phyloP scores from a whole-genome alignment of 306 rosid species.

The Corylus heterophylla region DNA sequence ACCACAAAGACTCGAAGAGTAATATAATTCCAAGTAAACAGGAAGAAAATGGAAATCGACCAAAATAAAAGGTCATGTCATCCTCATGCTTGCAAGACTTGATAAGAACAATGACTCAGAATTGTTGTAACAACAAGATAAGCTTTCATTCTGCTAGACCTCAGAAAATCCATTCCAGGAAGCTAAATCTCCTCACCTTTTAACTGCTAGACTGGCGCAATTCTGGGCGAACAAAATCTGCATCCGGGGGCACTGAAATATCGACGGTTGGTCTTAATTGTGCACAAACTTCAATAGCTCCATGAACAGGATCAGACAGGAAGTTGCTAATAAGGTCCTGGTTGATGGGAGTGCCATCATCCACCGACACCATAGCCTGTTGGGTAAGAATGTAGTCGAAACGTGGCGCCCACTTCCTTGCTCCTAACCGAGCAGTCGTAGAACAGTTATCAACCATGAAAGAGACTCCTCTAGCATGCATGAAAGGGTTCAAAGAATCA shows the following conservation, averaged over 20 bases:
- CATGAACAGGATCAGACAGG: slow-evolving; percentile 88
- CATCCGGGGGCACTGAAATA: slow-evolving; percentile 84
- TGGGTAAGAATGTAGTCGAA: slow-evolving; percentile 88
- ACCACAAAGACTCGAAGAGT: too few relatives aligned
- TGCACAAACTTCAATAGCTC: slow-evolving; percentile 86
- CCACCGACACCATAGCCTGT: slow-evolving; percentile 91
- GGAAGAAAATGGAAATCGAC: not conserved
- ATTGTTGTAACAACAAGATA: too few relatives aligned
- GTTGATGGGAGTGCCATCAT: slow-evolving; percentile 62
- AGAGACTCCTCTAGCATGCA: too few relatives aligned
- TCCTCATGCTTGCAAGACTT: not conserved
- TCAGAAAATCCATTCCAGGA: not conserved
- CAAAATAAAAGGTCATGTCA: not conserved
- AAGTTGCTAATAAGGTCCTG: slow-evolving; percentile 86
- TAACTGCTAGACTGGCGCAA: slow-evolving; percentile 66
- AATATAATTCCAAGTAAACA: too few relatives aligned
- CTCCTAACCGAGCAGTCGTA: not conserved
- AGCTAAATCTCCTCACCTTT: not conserved
- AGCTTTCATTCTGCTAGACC: not conserved
- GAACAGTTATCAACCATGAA: too few relatives aligned
- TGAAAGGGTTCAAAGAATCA: too few relatives aligned
- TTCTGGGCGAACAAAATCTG: slow-evolving; percentile 97
- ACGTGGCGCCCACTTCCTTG: slow-evolving; percentile 96
- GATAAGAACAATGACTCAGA: not conserved
- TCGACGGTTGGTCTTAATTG: slow-evolving; percentile 89